phyloP scores from a whole-genome alignment of 176 grass and related monocot genomes.

The Carex kokanica region DNA sequence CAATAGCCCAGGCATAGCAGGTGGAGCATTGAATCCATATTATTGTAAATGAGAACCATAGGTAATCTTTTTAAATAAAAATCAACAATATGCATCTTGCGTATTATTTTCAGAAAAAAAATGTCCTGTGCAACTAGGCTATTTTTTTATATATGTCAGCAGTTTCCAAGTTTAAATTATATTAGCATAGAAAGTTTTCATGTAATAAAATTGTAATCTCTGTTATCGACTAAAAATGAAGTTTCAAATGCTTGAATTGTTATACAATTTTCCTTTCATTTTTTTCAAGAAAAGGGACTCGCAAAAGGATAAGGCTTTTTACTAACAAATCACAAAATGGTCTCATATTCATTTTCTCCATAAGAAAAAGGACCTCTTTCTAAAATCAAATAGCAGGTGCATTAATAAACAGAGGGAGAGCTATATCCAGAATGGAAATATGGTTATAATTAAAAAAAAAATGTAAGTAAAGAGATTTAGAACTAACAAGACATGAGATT shows the following conservation, averaged over 20 bases:
- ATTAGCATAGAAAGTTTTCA: not conserved
- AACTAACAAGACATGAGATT: conserved; percentile 97
- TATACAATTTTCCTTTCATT: not conserved
- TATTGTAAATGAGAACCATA: not conserved
- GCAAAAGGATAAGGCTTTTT: not conserved
- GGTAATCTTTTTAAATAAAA: not conserved
- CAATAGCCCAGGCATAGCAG: not conserved
- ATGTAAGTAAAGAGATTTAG: conserved; percentile 28
- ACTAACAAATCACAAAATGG: not conserved
- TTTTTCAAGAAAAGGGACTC: not conserved
- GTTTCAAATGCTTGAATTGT: not conserved
- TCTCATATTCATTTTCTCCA: not conserved
- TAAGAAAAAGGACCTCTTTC: not conserved
- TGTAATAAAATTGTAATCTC: not conserved
- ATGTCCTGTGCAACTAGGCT: not conserved
- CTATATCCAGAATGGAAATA: not conserved
- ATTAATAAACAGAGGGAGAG: not conserved
- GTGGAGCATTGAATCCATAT: not conserved
- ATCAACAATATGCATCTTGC: not conserved
- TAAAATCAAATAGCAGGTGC: not conserved
- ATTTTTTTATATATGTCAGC: not conserved
- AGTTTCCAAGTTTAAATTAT: not conserved
- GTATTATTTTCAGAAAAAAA: not conserved
- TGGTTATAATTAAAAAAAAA: not conserved
- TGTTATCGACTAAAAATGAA: not conserved